These are phyloP conservation scores for Durio zibethinus DNA, from an alignment of 345 rosid genomes.

Conservation along the genomic window DNA sequence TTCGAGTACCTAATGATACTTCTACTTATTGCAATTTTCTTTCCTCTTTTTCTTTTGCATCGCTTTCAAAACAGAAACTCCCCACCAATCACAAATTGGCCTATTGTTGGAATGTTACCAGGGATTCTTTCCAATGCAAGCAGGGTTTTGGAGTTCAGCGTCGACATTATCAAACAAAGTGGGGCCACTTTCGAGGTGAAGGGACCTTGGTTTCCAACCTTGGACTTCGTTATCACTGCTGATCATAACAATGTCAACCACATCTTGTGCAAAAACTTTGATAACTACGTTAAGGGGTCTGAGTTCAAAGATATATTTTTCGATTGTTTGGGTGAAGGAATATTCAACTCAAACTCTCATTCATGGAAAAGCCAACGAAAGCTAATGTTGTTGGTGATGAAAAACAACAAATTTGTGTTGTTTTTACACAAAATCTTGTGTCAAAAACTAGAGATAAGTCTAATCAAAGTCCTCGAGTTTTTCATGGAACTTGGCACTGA, in stretches of 20 bases:
- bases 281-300: conserved; percentile 16
- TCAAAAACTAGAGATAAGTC: conserved; percentile 5
- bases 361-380: conserved; percentile 23
- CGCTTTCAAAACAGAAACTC: background rate
- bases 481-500: background rate
- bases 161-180: background rate
- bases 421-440: too few species aligned
- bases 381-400: background rate
- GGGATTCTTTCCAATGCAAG: background rate
- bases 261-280: conserved; percentile 11
- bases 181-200: conserved; percentile 12
- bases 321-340: conserved; percentile 22
- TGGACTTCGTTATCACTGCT: background rate
- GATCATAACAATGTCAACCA: conserved; percentile 17
- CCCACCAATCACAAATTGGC: conserved; percentile 5
- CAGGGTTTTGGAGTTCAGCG: background rate
- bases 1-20: background rate
- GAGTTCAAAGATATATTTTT: conserved; percentile 14
- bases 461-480: conserved; percentile 7
- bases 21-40: background rate
- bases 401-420: background rate
- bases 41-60: background rate
- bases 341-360: conserved; percentile 11
- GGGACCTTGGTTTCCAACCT: conserved; percentile 20
- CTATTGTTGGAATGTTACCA: conserved; percentile 19